Conservation (phyloP, 257 asterid genomes). For the Haberlea rhodopensis region DNA sequence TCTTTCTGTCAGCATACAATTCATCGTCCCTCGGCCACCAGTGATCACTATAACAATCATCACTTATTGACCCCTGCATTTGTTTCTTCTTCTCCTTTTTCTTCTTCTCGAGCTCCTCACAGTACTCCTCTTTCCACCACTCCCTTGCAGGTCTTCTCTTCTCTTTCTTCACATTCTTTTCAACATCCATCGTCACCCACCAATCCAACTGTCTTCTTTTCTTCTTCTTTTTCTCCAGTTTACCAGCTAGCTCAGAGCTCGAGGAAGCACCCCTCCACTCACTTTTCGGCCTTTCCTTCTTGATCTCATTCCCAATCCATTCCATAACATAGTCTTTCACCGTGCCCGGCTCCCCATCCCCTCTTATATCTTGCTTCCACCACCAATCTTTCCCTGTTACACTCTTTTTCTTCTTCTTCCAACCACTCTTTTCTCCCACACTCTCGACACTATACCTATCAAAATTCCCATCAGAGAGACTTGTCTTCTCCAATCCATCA, state of each 20-base stretch:
- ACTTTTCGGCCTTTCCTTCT: slow-evolving; percentile 82
- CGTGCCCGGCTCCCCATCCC: slow-evolving; percentile 48
- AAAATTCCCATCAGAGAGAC: slow-evolving; percentile 64
- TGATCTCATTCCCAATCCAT: slow-evolving; percentile 91
- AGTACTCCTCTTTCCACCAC: slow-evolving; percentile 99
- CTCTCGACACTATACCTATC: slow-evolving; percentile 61
- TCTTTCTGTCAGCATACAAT: slow-evolving; percentile 40
- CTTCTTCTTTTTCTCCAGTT: slow-evolving; percentile 58
- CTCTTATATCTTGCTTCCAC: slow-evolving; percentile 91
- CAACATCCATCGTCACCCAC: slow-evolving; percentile 91
- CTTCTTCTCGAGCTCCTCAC: slow-evolving; percentile 85
- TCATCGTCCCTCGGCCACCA: slow-evolving; percentile 73
- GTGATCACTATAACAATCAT: slow-evolving; percentile 45
- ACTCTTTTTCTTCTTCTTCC: slow-evolving; percentile 70
- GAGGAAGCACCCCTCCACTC: slow-evolving; percentile 76
- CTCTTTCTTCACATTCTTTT: slow-evolving; percentile 63
- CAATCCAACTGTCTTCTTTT: slow-evolving; percentile 65
- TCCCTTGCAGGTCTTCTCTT: slow-evolving; percentile 92
- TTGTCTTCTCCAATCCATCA: slow-evolving; percentile 60
- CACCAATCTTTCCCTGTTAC: slow-evolving; percentile 87
- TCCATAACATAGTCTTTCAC: slow-evolving; percentile 94
- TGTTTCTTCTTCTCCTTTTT: slow-evolving; percentile 69
- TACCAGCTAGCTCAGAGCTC: slow-evolving; percentile 34
- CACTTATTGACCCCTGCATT: slow-evolving; percentile 44
- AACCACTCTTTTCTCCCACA: slow-evolving; percentile 48